Evolutionary conservation across 257 asterid genomes (phyloP).

Genomic region (Mentha longifolia): DNA sequence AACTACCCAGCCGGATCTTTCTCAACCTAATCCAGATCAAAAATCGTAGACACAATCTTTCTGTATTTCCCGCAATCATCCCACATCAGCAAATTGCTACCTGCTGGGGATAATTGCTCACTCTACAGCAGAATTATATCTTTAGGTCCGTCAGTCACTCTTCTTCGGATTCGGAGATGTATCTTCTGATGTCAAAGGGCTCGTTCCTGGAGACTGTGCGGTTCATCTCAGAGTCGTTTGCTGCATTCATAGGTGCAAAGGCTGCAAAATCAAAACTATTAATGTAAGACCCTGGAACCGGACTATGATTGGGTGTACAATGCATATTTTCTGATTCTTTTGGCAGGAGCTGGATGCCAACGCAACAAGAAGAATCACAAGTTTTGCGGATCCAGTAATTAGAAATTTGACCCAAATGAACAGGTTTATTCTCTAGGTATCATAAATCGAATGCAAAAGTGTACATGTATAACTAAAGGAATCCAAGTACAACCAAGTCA

Average conservation of each 20-base stretch:
- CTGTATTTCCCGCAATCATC: background rate
- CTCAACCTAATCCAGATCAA: conserved; percentile 11
- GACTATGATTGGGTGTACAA: background rate
- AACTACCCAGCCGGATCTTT: background rate
- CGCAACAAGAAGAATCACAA: conserved; percentile 17
- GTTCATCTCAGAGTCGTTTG: conserved; percentile 42
- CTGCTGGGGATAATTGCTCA: background rate
- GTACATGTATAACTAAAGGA: conserved; percentile 7
- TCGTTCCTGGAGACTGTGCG: conserved; percentile 50
- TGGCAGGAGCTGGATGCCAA: too few species aligned
- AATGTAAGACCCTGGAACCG: conserved; percentile 20
- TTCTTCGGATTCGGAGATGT: conserved; percentile 68
- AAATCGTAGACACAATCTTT: too few species aligned
- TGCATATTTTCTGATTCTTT: background rate
- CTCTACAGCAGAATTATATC: conserved; percentile 5
- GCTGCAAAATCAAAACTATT: conserved; percentile 53
- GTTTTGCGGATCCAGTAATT: background rate
- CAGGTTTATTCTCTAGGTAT: conserved; percentile 7
- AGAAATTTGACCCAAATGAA: conserved; percentile 18
- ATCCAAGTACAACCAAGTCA: conserved; percentile 15
- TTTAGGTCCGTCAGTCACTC: conserved; percentile 66
- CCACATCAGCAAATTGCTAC: too few species aligned
- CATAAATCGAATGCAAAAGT: conserved; percentile 26
- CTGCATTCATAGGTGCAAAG: conserved; percentile 83
- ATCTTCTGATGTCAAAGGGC: conserved; percentile 76